These are phyloP conservation scores for Evernia prunastri DNA, from an alignment of 495 filamentous ascomycete species.

Conservation along the genomic window DNA sequence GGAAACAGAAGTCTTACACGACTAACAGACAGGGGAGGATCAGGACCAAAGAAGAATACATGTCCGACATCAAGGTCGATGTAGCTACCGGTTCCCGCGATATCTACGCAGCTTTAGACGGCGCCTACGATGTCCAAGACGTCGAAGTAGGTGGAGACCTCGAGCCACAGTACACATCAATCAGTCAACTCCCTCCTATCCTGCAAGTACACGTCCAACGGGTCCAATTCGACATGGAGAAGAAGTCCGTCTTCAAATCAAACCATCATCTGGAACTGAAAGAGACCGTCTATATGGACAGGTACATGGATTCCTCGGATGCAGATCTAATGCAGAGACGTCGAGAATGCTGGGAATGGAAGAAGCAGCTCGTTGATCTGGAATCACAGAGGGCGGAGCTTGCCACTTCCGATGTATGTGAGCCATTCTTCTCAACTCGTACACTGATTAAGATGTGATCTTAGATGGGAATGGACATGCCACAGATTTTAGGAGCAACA, in stretches of 20 bases:
- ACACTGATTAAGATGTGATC: constrained; percentile 23
- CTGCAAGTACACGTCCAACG: constrained; percentile 85
- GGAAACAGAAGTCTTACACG: constrained; percentile 49
- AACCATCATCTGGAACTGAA: constrained; percentile 67
- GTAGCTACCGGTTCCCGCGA: constrained; percentile 55
- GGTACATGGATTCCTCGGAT: constrained; percentile 69
- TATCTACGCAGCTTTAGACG: constrained; percentile 78
- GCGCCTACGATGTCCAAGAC: constrained; percentile 71
- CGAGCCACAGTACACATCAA: constrained; percentile 65
- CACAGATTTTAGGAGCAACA: constrained; percentile 27
- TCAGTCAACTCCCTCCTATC: constrained; percentile 71
- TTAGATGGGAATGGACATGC: constrained; percentile 28
- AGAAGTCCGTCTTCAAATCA: constrained; percentile 61
- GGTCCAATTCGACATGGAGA: constrained; percentile 58
- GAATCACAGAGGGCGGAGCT: constrained; percentile 45
- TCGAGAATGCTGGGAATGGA: constrained; percentile 66
- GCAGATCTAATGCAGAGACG: constrained; percentile 54
- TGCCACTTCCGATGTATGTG: constrained; percentile 40
- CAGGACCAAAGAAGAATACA: constrained; percentile 50
- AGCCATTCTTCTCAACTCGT: not conserved
- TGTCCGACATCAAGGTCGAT: constrained; percentile 58
- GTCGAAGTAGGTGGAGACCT: constrained; percentile 57
- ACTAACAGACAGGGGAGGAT: constrained; percentile 35
- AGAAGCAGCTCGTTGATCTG: constrained; percentile 53
- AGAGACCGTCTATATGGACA: constrained; percentile 77